Conservation (phyloP, 805 yeast genomes). For the Danielia reshetovae region DNA sequence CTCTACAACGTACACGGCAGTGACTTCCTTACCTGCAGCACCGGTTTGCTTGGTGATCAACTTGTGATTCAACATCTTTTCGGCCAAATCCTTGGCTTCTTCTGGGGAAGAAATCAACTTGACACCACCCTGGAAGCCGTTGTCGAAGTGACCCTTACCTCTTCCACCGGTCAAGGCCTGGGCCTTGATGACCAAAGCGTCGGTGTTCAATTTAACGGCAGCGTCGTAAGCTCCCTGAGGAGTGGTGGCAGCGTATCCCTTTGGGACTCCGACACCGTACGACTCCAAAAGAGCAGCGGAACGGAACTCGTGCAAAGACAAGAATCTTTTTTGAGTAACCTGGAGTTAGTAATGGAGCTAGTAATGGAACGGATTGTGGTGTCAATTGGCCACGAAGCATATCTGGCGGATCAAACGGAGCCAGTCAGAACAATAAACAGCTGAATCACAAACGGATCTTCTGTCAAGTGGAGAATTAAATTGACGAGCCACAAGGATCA, state of each 20-base stretch:
- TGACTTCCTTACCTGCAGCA: constrained; percentile 92
- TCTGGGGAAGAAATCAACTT: constrained; percentile 80
- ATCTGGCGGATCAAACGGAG: too few species aligned
- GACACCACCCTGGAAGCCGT: constrained; percentile 96
- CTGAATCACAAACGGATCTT: too few species aligned
- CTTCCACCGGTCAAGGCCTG: constrained; percentile 99
- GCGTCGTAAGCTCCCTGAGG: constrained; percentile 82
- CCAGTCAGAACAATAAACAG: too few species aligned
- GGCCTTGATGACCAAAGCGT: constrained; percentile 92
- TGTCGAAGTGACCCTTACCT: constrained; percentile 97
- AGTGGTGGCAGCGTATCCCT: constrained; percentile 86
- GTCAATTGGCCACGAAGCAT: not conserved
- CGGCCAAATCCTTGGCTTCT: constrained; percentile 82
- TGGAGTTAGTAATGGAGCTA: constrained; percentile 22
- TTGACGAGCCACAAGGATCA: too few species aligned
- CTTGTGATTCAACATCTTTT: constrained; percentile 87
- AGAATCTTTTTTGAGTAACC: constrained; percentile 52
- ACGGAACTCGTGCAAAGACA: constrained; percentile 94
- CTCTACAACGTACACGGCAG: constrained; percentile 94
- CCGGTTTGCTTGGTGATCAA: constrained; percentile 98
- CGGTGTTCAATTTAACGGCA: constrained; percentile 71
- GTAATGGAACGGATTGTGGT: not conserved
- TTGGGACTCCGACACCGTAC: constrained; percentile 89
- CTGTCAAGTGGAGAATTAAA: not conserved
- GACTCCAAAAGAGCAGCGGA: constrained; percentile 80